Percentiles rank a stretch among this genome's conserved stretches.
phyloP scores from a whole-genome alignment of 1,284 basidiomycete species.

The Peniophora sp. region DNA sequence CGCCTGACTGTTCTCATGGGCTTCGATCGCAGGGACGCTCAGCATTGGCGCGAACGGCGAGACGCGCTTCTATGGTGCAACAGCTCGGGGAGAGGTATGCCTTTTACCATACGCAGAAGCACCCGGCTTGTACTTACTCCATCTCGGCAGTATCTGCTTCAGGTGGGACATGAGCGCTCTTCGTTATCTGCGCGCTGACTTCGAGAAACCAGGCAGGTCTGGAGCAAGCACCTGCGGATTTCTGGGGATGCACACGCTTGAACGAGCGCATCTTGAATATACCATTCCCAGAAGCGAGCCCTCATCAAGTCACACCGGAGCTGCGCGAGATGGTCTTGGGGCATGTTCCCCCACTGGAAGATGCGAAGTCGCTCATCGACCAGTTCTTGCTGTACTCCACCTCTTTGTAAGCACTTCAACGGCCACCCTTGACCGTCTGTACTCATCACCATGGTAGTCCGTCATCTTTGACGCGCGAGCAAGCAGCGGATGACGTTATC shows the following conservation, averaged over 20 bases:
- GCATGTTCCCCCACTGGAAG: constrained; percentile 11
- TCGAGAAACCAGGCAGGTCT: neutral
- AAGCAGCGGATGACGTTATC: neutral
- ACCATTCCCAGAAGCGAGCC: constrained; percentile 11
- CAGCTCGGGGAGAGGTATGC: constrained; percentile 55
- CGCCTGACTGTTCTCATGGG: neutral
- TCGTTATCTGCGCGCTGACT: constrained; percentile 1
- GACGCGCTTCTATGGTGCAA: constrained; percentile 50
- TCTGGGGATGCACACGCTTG: constrained; percentile 10
- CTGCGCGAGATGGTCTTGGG: constrained; percentile 10
- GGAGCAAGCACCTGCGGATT: neutral
- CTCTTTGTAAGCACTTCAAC: constrained; percentile 7
- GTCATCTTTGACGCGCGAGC: neutral
- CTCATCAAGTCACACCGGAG: constrained; percentile 10
- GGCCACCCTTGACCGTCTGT: too few species aligned
- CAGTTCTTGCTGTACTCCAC: constrained; percentile 9
- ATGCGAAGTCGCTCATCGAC: constrained; percentile 9
- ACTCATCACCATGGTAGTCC: too few species aligned
- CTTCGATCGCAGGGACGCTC: constrained; percentile 42
- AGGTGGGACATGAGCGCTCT: constrained; percentile 22
- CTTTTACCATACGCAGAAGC: neutral
- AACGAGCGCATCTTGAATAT: constrained; percentile 10
- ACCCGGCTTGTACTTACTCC: neutral
- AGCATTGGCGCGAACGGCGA: constrained; percentile 47
- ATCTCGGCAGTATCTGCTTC: constrained; percentile 38